Percentiles rank a stretch among this genome's conserved stretches.
These are phyloP conservation scores for Ophiostoma perfectum DNA, from an alignment of 2,329 filamentous ascomycete species.

Conservation along the genomic window DNA sequence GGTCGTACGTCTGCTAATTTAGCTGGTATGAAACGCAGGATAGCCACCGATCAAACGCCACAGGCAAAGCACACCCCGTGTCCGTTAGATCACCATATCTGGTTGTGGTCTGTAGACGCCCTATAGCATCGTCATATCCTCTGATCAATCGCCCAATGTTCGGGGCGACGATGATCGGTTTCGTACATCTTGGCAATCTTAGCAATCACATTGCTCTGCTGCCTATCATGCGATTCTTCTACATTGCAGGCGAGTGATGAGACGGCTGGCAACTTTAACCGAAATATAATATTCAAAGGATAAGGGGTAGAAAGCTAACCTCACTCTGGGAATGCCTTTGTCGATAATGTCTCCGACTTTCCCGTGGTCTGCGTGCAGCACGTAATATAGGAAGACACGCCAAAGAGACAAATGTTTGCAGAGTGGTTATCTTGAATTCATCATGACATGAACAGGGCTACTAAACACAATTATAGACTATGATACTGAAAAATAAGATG, in stretches of 20 bases:
- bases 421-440: not conserved
- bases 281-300: not conserved
- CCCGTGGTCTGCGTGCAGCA: no score
- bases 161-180: not conserved
- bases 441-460: no score
- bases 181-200: not conserved
- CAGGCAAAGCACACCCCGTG: not conserved
- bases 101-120: not conserved
- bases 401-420: no score
- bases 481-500: not conserved
- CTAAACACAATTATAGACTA: no score
- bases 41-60: not conserved
- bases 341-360: no score
- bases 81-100: not conserved
- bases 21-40: not conserved
- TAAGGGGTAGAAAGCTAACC: no score
- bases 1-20: no score
- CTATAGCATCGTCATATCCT: constrained; percentile 4
- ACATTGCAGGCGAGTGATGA: not conserved
- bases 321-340: no score
- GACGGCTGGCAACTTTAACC: not conserved
- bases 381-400: no score
- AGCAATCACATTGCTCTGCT: not conserved
- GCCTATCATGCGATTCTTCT: not conserved
- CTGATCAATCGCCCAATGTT: not conserved